Conservation (phyloP, 306 rosid genomes). For the Echinosophora koreensis region DNA sequence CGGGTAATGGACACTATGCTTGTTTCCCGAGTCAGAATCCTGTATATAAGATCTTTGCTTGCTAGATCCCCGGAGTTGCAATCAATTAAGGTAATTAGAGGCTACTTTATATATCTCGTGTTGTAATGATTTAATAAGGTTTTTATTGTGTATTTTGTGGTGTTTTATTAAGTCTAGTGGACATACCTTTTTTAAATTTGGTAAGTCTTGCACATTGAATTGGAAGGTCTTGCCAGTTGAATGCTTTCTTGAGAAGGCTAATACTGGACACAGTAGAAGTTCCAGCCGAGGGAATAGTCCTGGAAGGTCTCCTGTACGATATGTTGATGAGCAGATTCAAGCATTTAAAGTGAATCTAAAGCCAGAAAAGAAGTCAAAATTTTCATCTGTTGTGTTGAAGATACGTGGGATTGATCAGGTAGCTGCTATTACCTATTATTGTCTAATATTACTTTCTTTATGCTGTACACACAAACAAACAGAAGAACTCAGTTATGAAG, state of each 20-base stretch:
- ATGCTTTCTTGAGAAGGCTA: slow-evolving; percentile 86
- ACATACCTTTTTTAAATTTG: slow-evolving; percentile 47
- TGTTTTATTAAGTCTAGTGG: slow-evolving; percentile 39
- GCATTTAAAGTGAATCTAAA: slow-evolving; percentile 90
- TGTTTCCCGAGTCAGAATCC: slow-evolving; percentile 95
- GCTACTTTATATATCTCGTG: slow-evolving; percentile 3
- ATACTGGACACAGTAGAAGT: slow-evolving; percentile 85
- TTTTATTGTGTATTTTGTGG: slow-evolving; percentile 25
- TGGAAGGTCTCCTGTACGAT: slow-evolving; percentile 84
- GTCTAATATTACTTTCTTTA: slow-evolving; percentile 8
- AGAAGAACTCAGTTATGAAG: slow-evolving; percentile 1
- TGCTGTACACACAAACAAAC: not conserved
- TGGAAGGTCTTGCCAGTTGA: slow-evolving; percentile 86
- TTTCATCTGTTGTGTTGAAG: slow-evolving; percentile 95
- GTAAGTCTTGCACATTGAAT: slow-evolving; percentile 36
- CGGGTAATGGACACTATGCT: slow-evolving; percentile 99
- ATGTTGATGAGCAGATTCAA: slow-evolving; percentile 82
- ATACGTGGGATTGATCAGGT: slow-evolving; percentile 99
- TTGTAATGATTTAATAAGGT: slow-evolving; percentile 14
- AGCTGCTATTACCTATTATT: slow-evolving; percentile 37
- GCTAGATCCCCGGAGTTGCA: slow-evolving; percentile 97
- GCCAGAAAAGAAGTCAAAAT: slow-evolving; percentile 93
- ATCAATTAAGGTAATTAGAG: slow-evolving; percentile 83
- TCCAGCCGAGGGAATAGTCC: slow-evolving; percentile 95
- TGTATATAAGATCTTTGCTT: slow-evolving; percentile 92